These are phyloP conservation scores for Wickerhamiella cacticola DNA, from an alignment of 805 yeast species.

Conservation along the genomic window DNA sequence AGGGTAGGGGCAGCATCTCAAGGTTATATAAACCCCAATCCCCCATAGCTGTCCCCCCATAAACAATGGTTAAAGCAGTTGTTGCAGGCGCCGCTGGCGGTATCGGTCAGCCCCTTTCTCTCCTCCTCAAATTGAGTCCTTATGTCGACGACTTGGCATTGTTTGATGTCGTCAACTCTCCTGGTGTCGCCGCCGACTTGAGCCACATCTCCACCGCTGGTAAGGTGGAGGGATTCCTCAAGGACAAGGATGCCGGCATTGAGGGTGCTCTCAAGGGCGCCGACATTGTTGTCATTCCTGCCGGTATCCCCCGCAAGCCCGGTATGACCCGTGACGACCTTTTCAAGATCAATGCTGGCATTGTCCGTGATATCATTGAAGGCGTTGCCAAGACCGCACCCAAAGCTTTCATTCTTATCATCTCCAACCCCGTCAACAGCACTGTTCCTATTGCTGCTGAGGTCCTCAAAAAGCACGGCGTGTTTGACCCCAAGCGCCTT, in stretches of 20 bases:
- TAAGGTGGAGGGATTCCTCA: constrained; percentile 46
- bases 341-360: constrained; percentile 72
- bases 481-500: constrained; percentile 56
- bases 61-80: constrained; percentile 31
- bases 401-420: constrained; percentile 63
- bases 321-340: constrained; percentile 90
- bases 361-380: constrained; percentile 59
- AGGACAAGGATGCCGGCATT: constrained; percentile 48
- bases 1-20: background rate
- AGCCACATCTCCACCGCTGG: constrained; percentile 69
- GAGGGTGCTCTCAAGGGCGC: constrained; percentile 61
- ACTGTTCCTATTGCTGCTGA: constrained; percentile 84
- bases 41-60: background rate
- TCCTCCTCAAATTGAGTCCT: constrained; percentile 60
- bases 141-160: constrained; percentile 55
- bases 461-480: constrained; percentile 54
- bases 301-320: constrained; percentile 88
- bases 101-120: constrained; percentile 84
- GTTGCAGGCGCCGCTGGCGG: constrained; percentile 81
- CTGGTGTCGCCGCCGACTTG: constrained; percentile 83
- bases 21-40: background rate
- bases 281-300: constrained; percentile 81
- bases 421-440: constrained; percentile 90
- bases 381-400: constrained; percentile 65
- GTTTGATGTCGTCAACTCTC: constrained; percentile 72